phyloP scores from a whole-genome alignment of 1,284 basidiomycete genomes.

The Erythrobasidium hasegawianum region DNA sequence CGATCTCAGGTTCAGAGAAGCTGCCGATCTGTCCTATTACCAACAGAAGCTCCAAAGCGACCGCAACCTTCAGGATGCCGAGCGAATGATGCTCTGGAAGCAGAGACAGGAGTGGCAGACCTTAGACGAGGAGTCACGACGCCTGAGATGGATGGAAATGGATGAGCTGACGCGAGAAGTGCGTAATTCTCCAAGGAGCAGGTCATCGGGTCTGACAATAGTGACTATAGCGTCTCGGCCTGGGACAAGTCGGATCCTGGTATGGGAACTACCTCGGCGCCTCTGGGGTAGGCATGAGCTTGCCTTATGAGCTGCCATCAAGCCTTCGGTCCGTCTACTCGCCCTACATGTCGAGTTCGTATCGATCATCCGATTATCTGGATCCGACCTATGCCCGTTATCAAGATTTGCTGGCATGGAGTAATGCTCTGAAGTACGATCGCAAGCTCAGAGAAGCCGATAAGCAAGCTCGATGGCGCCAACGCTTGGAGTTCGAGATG shows the following conservation, averaged over 20 bases:
- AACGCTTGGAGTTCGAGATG: conserved; percentile 19
- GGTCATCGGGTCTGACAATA: no score
- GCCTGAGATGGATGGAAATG: conserved; percentile 23
- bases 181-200: not conserved
- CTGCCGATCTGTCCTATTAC: conserved; percentile 34
- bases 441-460: conserved; percentile 8
- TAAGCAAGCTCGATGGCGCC: conserved; percentile 10
- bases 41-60: conserved; percentile 19
- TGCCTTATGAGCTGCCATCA: conserved; percentile 27
- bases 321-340: conserved; percentile 18
- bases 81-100: conserved; percentile 30
- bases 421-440: conserved; percentile 28
- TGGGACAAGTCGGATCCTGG: conserved; percentile 24
- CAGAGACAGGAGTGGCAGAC: conserved; percentile 32
- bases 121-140: conserved; percentile 14
- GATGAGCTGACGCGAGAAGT: conserved; percentile 19
- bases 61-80: conserved; percentile 11
- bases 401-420: conserved; percentile 25
- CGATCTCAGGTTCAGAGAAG: conserved; percentile 24
- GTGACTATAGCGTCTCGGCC: conserved; percentile 13
- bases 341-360: conserved; percentile 11
- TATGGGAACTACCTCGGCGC: conserved; percentile 3
- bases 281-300: conserved; percentile 1
- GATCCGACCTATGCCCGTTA: conserved; percentile 28
- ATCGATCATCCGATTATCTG: not conserved